Evolutionary conservation across 2,329 filamentous ascomycete genomes (phyloP), one percentile per base, ranked within the genome.

Genomic region (Emydomyces testavorans): DNA sequence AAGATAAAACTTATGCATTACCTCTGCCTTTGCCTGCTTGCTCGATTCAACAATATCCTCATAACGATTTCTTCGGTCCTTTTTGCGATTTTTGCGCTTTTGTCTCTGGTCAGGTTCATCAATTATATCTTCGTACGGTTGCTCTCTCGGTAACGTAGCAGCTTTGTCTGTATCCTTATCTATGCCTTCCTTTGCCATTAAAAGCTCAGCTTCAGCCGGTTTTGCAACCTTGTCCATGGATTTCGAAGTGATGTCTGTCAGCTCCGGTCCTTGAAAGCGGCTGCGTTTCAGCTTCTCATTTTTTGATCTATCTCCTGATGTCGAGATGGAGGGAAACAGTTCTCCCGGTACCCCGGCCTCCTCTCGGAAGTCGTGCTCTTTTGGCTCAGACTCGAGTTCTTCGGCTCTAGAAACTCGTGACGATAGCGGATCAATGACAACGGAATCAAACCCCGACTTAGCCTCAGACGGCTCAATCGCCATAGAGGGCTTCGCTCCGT

Each of bases 21-120:
- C 65, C 64, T 67, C 65, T 55, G 63, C 61, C 49, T 54, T 52
- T 53, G 26, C 40, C 18, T 38, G 34, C 21, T 43, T 49, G 28
- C 49, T 43, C 16, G 49, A 51, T 23, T 50, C 47, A 32, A 52
- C 55, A 52, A 60, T 62, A n/a, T 65, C 60, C 45, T 64, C 64
- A 51, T 67, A 63, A 49, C 56, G 59, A 53, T 62, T 57, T 53
- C 59, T 62, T 50, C 64, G 61, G 34, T 53, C 57, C 41, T 65
- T 63, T 53, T 66, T 50, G 15, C 50, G 52, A 28, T 52, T 45
- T 40, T 53, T 53, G 15, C 53, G 53, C 42, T 56, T 57, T 37
- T 50, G 57, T 48, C 58, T 62, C 29, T 32, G 20, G n/a, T n/a
- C 16, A 13, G 21, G 32, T 31, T 2, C 4, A 8, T 26, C 6